These are phyloP conservation scores for Petunia axillaris DNA, from an alignment of 257 asterid species.

Conservation along the genomic window DNA sequence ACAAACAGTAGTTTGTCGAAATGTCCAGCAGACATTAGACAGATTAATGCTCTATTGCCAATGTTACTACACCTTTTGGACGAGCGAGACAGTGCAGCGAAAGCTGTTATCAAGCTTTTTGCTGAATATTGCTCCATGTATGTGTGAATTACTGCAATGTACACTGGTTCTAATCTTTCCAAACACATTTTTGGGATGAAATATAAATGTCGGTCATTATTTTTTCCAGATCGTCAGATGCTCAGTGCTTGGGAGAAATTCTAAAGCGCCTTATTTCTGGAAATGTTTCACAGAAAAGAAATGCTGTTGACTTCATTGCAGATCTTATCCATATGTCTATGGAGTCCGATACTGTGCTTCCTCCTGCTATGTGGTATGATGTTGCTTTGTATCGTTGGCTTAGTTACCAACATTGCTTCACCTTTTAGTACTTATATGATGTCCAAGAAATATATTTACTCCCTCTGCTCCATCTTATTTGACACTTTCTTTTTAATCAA, in stretches of 20 bases:
- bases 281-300: conserved; percentile 63
- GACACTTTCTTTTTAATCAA: too few species aligned
- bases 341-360: conserved; percentile 50
- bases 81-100: conserved; percentile 83
- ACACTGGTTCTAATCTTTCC: conserved; percentile 26
- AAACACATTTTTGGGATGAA: conserved; percentile 19
- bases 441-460: neutral
- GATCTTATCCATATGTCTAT: conserved; percentile 60
- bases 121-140: conserved; percentile 85
- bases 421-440: conserved; percentile 5
- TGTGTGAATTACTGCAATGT: conserved; percentile 29
- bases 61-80: conserved; percentile 70
- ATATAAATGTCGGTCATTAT: conserved; percentile 34
- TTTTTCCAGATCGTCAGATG: conserved; percentile 64
- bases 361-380: conserved; percentile 58
- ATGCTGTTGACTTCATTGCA: conserved; percentile 74
- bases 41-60: conserved; percentile 65
- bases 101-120: conserved; percentile 78
- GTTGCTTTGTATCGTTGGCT: conserved; percentile 13
- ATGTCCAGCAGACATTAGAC: conserved; percentile 45
- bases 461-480: too few species aligned
- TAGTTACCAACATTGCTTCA: conserved; percentile 18
- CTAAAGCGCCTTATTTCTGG: conserved; percentile 58
- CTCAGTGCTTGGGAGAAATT: conserved; percentile 60
- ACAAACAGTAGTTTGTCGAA: conserved; percentile 52